Evolutionary conservation across 257 asterid genomes (phyloP), one percentile per base, ranked within the genome.

Genomic region (Capsicum baccatum): DNA sequence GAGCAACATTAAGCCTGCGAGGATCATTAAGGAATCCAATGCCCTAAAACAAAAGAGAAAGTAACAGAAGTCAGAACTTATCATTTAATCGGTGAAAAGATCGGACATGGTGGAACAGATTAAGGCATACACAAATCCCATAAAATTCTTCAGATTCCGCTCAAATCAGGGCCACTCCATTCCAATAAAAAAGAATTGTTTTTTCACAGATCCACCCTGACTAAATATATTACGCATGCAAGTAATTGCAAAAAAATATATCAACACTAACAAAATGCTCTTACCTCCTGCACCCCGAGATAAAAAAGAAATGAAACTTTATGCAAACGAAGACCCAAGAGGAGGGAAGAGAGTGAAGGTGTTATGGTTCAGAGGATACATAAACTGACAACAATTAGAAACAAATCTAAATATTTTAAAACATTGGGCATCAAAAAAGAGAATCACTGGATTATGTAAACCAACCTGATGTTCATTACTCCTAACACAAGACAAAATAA

Each of bases 1-100:
- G 98, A 60, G 99, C 99, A 79, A 97, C 99, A 90, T 97, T 97
- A 82, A 97, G 99, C 83, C 99, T 93, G 17, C 99, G 97, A 26
- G 99, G 99, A 87, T 97, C 99, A 88, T 97, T 97, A 87, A 97
- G 98, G 87, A 97, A 97, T 88, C 99, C 99, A 89, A 95, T 97
- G 80, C 99, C 99, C 99, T 95, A 90, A 47, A 76, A 44, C 82
- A 54, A 68, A n/a, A 83, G 15, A 82, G 42, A 6, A 63, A 78
- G 69, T 59, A 84, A 84, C 58, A 85, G 47, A 26, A 14, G 50
- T 26, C 63, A 76, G 14, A 21, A 76, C 13, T 52, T 76, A 3
- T 26, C 3, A 19, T 14, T 54, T 78, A 78, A 26, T 37, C 7
- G 1, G 26, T 4, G 81, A 78, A 78, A 52, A 54, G n/a, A 52